Base-by-base conservation (phyloP, 805 yeast genomes). In the Danielozyma ontarioensis region DNA sequence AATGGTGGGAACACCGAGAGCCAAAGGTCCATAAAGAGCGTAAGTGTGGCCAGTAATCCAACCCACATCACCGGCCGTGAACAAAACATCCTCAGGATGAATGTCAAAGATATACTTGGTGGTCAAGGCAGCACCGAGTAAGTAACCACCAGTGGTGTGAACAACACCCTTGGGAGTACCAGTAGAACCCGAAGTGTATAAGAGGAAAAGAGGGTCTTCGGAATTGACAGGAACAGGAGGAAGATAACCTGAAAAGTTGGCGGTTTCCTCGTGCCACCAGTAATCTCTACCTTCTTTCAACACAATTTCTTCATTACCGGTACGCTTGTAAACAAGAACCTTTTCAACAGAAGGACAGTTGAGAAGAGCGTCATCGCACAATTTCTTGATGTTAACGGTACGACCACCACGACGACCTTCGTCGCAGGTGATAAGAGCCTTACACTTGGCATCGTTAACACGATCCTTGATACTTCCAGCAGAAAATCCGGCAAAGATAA, bases 41-140 rank as follows among this genome's bases (percentile, higher is more conserved):
- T 84, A 84, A 8, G 93, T 73, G 62, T 84, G 95, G 37, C 95
- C 95, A 5, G 94, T 84, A 51, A 84, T 82, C 95, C 95, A 84
- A 51, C 95, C 95, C 34, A 84, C 82, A 62, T 84, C 95, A 55
- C 93, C 95, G 19, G 94, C 93, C 13, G 93, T 83, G 70, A 84
- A 84, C 36, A 84, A 68, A 11, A 77, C 67, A 54, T 84, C 95
- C 37, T 80, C 79, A 27, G 74, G 71, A 50, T 83, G 88, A 26
- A 82, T 69, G 58, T 84, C 94, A 58, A 84, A 84, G 28, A 77
- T 74, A 51, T 84, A 84, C 51, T 78, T 78, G 49, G 87, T 79
- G 30, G 90, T 76, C 52, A 83, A 45, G 36, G 80, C 67, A 13
- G 93, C 88, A 40, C 84, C 83, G 37, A 84, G 65, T 40, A 84